Conservation (phyloP, 1,284 basidiomycete genomes). For the Ustilago cynodontis region DNA sequence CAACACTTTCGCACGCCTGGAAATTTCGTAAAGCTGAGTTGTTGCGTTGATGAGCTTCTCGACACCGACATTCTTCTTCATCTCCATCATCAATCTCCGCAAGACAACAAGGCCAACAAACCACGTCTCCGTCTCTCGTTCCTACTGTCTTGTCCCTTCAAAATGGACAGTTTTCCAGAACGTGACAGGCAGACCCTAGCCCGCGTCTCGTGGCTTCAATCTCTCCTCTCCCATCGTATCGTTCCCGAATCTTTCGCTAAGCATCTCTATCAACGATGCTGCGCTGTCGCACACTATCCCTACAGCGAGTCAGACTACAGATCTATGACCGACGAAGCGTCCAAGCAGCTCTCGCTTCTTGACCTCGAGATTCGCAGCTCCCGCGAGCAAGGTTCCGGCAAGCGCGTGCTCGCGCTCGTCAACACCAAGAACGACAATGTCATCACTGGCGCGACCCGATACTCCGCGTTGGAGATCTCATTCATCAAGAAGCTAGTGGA, state of each 20-base stretch:
- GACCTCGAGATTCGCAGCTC: constrained; percentile 59
- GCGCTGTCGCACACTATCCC: constrained; percentile 11
- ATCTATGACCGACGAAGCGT: constrained; percentile 27
- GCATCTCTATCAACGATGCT: constrained; percentile 43
- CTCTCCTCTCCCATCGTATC: constrained; percentile 51
- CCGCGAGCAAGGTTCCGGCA: constrained; percentile 45
- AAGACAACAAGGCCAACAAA: not conserved
- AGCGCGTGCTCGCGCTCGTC: constrained; percentile 49
- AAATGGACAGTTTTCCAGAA: constrained; percentile 12
- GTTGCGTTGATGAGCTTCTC: constrained; percentile 7
- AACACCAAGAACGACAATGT: constrained; percentile 61
- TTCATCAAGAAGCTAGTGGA: constrained; percentile 73
- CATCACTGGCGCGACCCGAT: constrained; percentile 60
- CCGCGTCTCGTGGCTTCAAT: constrained; percentile 47
- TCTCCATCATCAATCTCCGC: not conserved
- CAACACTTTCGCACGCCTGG: constrained; percentile 27
- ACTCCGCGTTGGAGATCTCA: constrained; percentile 54
- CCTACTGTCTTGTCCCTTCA: not conserved
- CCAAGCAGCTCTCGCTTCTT: constrained; percentile 31
- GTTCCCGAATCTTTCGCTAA: constrained; percentile 43
- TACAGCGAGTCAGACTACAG: constrained; percentile 30
- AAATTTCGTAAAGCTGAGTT: not conserved
- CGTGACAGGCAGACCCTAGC: constrained; percentile 13
- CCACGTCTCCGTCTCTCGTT: not conserved
- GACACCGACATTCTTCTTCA: constrained; percentile 1